Base-by-base conservation (phyloP, 2,329 filamentous ascomycete genomes). In the Penicillium sp. region DNA sequence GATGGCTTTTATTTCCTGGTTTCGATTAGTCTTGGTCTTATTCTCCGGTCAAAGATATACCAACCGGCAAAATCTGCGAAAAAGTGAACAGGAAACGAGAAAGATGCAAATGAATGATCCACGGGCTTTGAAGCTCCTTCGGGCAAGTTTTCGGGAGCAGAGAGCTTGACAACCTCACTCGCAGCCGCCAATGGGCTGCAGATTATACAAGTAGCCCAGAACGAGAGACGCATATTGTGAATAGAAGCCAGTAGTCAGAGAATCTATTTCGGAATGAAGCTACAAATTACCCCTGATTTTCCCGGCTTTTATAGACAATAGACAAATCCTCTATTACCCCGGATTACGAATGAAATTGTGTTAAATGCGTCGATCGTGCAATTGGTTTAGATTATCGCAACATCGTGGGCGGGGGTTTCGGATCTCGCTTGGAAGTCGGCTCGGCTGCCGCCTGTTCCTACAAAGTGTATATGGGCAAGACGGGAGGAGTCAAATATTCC, bases 71-170 rank as follows among this genome's bases (percentile, higher is more conserved):
- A 55, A 33, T 55, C 53, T 1, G 50, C 50, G 18, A 55, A 55
- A 42, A 55, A 55, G 33, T 55, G 53, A 20, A 55, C 44, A 8
- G 53, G 53, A 3, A 52, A 40, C 1, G 53, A 55, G 16, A 55
- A 46, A 8, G 53, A 55, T 1, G 40, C 46, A 25, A 55, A 55
- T 7, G 48, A 46, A 38, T 55, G 53, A 9, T 39, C 50, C 7
- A 55, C 49, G 6, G 46, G 16, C 28, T 47, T 42, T 5, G 53
- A 55, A 18, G 44, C 44, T 9, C 40, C 40, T 9, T 2, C 8
- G 5, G 50, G 44, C 11, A 43, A 25, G 5, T 33, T 11, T 25
- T 10, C 33, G 11, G 45, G 40, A 2, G 50, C 46, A 20, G 42
- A n/a, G 16, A 56, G n/a, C 5, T 53, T 24, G 30, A 51, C 25